phyloP scores from a whole-genome alignment of 306 rosid species.

The barrel medic (Medicago truncatula) region MtrunA17r5.0-ANR NC_053048.1:2930501-2931000 shows the following conservation, averaged over 20 bases:
- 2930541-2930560: no score
- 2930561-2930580: no score
- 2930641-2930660: no score
- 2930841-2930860: conserved; percentile 50
- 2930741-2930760: neutral
- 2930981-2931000: conserved; percentile 64
- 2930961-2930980: conserved; percentile 75
- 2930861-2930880: conserved; percentile 40
- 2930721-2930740: no score
- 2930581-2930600: no score
- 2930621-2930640: no score
- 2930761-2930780: neutral
- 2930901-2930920: conserved; percentile 72
- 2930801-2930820: conserved; percentile 57
- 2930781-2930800: conserved; percentile 31
- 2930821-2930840: conserved; percentile 55
- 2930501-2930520: no score
- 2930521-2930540: no score
- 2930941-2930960: conserved; percentile 67
- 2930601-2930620: no score
- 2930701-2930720: no score
- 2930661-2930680: no score
- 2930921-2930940: conserved; percentile 69
- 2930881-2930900: conserved; percentile 37
- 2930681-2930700: no score